Evolutionary conservation across 2,329 filamentous ascomycete genomes (phyloP), one percentile per base, ranked within the genome.

Genomic region (Ophiostoma novo-ulmi): DNA sequence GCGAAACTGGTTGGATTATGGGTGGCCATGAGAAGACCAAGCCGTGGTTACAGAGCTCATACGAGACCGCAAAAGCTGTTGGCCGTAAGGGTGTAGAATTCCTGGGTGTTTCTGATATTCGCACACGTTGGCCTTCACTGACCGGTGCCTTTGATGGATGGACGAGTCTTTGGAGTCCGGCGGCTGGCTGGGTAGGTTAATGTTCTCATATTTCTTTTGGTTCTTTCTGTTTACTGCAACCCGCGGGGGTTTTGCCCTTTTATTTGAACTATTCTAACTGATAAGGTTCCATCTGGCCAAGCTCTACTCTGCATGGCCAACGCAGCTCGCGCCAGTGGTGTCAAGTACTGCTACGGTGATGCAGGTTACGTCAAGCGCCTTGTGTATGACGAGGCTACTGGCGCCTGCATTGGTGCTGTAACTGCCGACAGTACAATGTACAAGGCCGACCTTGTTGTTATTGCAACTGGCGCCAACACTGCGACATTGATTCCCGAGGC

Each of bases 401-500:
- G 52, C n/a, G 17, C 52, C 8, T 55, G n/a, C n/a, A 55, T 55
- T 26, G 52, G 52, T 22, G 52, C 52, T 55, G 22, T 55, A 11
- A 55, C 52, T 22, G 52, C 52, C 3, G 52, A 55, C 17, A n/a
- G 52, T 22, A 55, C 52, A 22, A n/a, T 26, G n/a, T 55, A 55
- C 52, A 22, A 55, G 1, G n/a, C 52, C n/a, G 52, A 10, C n/a
- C n/a, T 55, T 4, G 52, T 55, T 13, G 52, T 55, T 2, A n/a
- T 55, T 26, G 52, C 52, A 22, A 55, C 52, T 26, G 52, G 39
- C 1, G 86, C 87, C 0, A 88, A 83, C 80, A 88, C 86, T 14
- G 80, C 85, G 26, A 83, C 82, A 73, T 75, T 89, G 41, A 80
- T 89, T 65, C 84, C 86, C 71, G 78, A 83, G 8, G 81, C 91